Conservation (phyloP, 352 stramenopile species). For the Phytopythium kandeliae region DNA sequence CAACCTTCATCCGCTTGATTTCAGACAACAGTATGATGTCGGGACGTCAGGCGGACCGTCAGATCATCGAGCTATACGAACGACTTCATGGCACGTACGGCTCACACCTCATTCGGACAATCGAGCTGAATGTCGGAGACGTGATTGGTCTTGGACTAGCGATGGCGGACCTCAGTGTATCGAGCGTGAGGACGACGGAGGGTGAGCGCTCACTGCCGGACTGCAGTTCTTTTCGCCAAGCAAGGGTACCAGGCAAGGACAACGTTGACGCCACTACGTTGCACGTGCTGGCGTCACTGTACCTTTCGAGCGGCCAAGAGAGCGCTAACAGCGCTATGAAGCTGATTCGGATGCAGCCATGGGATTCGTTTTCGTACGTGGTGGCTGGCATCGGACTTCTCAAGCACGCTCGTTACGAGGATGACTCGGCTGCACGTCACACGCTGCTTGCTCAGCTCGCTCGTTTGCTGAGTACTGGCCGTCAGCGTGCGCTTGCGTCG, state of each 20-base stretch:
- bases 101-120: not conserved
- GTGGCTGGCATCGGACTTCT: conserved; percentile 40
- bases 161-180: conserved; percentile 26
- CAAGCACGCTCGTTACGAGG: conserved; percentile 27
- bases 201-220: not conserved
- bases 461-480: conserved; percentile 34
- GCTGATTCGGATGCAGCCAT: conserved; percentile 54
- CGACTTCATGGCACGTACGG: conserved; percentile 12
- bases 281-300: conserved; percentile 26
- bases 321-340: conserved; percentile 15
- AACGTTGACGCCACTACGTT: conserved; percentile 22
- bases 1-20: not conserved
- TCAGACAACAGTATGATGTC: not conserved
- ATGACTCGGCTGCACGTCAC: conserved; percentile 6
- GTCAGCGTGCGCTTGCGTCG: not conserved
- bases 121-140: conserved; percentile 4
- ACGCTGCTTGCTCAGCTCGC: conserved; percentile 16
- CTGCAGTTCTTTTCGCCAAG: not conserved
- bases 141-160: conserved; percentile 26
- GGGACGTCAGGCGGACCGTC: conserved; percentile 12
- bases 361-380: conserved; percentile 48
- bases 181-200: conserved; percentile 1
- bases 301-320: conserved; percentile 9
- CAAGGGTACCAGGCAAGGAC: conserved; percentile 12
- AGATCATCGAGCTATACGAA: conserved; percentile 36